phyloP scores from a whole-genome alignment of 2,329 filamentous ascomycete species.

The Acrocalymma vagum region DNA sequence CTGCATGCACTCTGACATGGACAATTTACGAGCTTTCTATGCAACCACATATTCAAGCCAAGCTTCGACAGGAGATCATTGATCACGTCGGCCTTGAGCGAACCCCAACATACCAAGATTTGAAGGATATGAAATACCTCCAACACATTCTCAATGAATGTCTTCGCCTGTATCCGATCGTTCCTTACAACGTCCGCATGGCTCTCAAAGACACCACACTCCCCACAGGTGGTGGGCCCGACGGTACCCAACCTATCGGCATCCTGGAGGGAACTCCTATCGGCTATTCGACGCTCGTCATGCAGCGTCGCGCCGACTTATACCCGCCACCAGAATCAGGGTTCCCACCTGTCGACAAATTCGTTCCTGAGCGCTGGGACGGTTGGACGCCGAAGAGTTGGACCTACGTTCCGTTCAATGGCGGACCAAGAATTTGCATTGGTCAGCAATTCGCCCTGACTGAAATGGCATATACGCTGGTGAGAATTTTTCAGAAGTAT shows the following conservation, averaged over 20 bases:
- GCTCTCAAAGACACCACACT: slow-evolving; percentile 58
- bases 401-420: slow-evolving; percentile 60
- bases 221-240: slow-evolving; percentile 57
- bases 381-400: slow-evolving; percentile 59
- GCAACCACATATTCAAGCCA: slow-evolving; percentile 71
- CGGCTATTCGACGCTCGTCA: slow-evolving; percentile 56
- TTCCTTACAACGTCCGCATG: slow-evolving; percentile 60
- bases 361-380: slow-evolving; percentile 61
- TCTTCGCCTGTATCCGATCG: slow-evolving; percentile 58
- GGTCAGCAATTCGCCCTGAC: slow-evolving; percentile 61
- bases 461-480: slow-evolving; percentile 59
- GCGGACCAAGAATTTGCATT: slow-evolving; percentile 59
- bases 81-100: slow-evolving; percentile 69
- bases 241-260: slow-evolving; percentile 55
- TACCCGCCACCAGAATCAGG: slow-evolving; percentile 51
- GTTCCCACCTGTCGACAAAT: slow-evolving; percentile 52
- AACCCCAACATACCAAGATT: slow-evolving; percentile 74
- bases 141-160: slow-evolving; percentile 46
- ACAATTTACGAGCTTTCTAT: slow-evolving; percentile 81
- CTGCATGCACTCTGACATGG: slow-evolving; percentile 82
- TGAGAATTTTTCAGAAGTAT: slow-evolving; percentile 56
- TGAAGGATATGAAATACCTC: slow-evolving; percentile 87
- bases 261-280: slow-evolving; percentile 54
- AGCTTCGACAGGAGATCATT: slow-evolving; percentile 77
- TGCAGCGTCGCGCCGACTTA: slow-evolving; percentile 60